A percentile compares a stretch with the other conserved stretches of the same genome.
These are phyloP conservation scores for Theileria parva DNA, from an alignment of 169 alveolate species.

Conservation along the genomic window DNA sequence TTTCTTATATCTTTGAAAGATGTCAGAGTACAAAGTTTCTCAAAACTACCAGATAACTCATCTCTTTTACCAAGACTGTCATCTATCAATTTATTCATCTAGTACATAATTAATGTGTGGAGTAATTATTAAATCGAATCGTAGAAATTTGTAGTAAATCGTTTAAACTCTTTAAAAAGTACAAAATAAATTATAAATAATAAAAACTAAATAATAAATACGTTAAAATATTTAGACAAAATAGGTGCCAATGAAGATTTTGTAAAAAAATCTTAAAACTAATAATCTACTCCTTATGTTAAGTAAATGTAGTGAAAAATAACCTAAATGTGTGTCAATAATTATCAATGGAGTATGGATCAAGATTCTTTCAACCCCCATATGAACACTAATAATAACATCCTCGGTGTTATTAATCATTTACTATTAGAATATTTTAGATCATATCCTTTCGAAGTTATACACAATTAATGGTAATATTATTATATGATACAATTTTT, in stretches of 20 bases:
- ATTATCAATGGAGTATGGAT: background rate
- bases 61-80: background rate
- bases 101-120: background rate
- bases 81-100: background rate
- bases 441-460: too few relatives aligned
- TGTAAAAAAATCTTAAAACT: background rate
- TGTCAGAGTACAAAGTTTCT: background rate
- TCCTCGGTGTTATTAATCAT: background rate
- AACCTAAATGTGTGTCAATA: background rate
- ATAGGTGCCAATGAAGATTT: background rate
- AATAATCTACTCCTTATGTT: background rate
- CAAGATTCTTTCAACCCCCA: background rate
- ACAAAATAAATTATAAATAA: too few relatives aligned
- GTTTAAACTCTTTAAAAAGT: background rate
- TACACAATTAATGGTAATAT: background rate
- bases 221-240: background rate
- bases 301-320: background rate
- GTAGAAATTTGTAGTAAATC: background rate
- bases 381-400: background rate
- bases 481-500: background rate
- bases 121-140: background rate
- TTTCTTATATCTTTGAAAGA: constrained; percentile 24
- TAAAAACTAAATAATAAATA: background rate
- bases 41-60: background rate
- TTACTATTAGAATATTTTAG: background rate